Percentiles rank a stretch among this genome's conserved stretches.
phyloP scores from a whole-genome alignment of 306 rosid species.

The Lagenaria siceraria region DNA sequence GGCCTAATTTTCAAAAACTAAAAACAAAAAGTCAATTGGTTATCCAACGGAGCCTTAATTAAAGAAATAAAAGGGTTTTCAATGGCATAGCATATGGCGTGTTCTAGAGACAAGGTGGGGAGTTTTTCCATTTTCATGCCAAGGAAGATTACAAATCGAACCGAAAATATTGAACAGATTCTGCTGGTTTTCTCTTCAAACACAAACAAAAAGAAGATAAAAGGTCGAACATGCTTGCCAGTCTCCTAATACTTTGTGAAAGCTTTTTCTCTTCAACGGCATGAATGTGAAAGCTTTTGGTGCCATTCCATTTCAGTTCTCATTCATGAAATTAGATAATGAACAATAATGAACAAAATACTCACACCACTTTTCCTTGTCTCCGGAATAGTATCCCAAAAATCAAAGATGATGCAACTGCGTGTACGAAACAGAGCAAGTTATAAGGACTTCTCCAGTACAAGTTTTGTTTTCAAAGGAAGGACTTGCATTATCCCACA shows the following conservation, averaged over 20 bases:
- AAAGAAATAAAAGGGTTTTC: slow-evolving; percentile 5
- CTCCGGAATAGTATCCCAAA: slow-evolving; percentile 25
- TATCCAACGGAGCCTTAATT: too few relatives aligned
- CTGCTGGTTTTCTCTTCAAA: slow-evolving; percentile 30
- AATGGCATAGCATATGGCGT: too few relatives aligned
- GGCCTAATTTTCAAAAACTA: too few relatives aligned
- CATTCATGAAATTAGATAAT: not conserved
- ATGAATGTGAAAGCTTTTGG: too few relatives aligned
- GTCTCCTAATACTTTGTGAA: too few relatives aligned
- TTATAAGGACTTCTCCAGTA: slow-evolving; percentile 37
- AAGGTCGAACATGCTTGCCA: too few relatives aligned
- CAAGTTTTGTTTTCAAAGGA: slow-evolving; percentile 31
- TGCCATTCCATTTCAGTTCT: too few relatives aligned
- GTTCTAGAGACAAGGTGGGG: too few relatives aligned
- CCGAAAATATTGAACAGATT: slow-evolving; percentile 28
- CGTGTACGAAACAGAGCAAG: slow-evolving; percentile 17
- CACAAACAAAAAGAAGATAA: not conserved
- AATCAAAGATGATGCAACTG: slow-evolving; percentile 15
- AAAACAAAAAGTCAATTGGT: too few relatives aligned
- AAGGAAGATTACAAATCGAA: slow-evolving; percentile 30
- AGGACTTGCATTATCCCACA: slow-evolving; percentile 20
- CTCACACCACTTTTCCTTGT: slow-evolving; percentile 26
- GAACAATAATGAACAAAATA: not conserved
- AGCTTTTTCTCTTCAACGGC: too few relatives aligned
- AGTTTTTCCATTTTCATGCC: slow-evolving; percentile 13